Evolutionary conservation across 331 rosid species (phyloP).

Genomic region (Stylosanthes scabra): DNA sequence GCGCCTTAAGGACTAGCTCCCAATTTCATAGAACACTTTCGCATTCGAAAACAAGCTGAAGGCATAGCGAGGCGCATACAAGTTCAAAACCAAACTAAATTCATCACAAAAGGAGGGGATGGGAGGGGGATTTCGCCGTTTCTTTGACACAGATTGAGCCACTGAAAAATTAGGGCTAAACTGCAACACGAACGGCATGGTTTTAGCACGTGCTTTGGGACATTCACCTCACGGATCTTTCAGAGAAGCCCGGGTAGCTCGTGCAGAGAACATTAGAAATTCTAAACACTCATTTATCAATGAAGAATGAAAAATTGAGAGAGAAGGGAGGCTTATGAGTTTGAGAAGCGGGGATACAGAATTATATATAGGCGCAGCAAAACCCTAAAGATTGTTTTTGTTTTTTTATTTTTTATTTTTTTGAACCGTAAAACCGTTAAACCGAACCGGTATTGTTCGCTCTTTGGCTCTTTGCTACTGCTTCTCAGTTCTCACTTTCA

Average conservation of each 20-base stretch:
- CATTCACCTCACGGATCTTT: slow-evolving; percentile 66
- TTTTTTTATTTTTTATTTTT: no score
- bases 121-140: slow-evolving; percentile 53
- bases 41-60: slow-evolving; percentile 67
- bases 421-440: no score
- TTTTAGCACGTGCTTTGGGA: slow-evolving; percentile 92
- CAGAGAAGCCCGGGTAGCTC: slow-evolving; percentile 97
- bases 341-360: no score
- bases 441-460: no score
- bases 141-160: slow-evolving; percentile 91
- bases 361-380: no score
- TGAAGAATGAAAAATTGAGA: no score
- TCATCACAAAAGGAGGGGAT: neutral
- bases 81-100: neutral
- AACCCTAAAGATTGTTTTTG: no score
- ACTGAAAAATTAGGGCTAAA: slow-evolving; percentile 47
- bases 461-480: no score
- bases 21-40: slow-evolving; percentile 27
- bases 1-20: slow-evolving; percentile 71
- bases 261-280: slow-evolving; percentile 44
- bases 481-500: neutral
- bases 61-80: slow-evolving; percentile 77
- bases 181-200: slow-evolving; percentile 93
- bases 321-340: no score
- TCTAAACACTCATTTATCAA: no score